Percentiles rank a stretch among this genome's conserved stretches.
Conservation (phyloP, 2,329 filamentous ascomycete genomes). For the Colletotrichum sp. region DNA sequence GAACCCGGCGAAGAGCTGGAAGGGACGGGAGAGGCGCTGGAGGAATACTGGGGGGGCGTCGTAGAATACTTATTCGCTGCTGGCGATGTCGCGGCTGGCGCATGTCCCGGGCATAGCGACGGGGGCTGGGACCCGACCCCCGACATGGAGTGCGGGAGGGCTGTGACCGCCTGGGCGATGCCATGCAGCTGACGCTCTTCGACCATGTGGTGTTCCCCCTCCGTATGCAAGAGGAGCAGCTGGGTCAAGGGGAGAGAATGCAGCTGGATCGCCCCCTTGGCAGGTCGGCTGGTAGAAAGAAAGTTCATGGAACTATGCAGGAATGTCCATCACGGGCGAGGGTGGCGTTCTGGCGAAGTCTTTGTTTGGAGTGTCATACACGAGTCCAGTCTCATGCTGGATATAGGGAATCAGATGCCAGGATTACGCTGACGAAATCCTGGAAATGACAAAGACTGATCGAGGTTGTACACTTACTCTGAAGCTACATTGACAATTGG, state of each 20-base stretch:
- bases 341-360: neutral
- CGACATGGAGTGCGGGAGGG: neutral
- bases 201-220: neutral
- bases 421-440: neutral
- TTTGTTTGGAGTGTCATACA: neutral
- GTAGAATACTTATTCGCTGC: conserved; percentile 9
- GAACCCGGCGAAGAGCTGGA: neutral
- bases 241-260: neutral
- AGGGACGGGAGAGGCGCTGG: neutral
- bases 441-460: neutral
- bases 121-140: conserved; percentile 1
- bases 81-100: neutral
- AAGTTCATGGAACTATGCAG: neutral
- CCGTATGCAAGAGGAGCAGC: neutral
- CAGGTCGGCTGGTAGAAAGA: neutral
- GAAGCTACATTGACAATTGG: neutral
- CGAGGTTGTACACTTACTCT: neutral
- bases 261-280: neutral
- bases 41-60: neutral
- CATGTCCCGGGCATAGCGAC: neutral
- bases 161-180: conserved; percentile 1
- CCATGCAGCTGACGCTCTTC: neutral
- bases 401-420: neutral
- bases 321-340: neutral
- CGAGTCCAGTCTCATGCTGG: neutral